Base-by-base conservation (phyloP, 2,329 filamentous ascomycete species). In the Beauveria brongniartii region DNA sequence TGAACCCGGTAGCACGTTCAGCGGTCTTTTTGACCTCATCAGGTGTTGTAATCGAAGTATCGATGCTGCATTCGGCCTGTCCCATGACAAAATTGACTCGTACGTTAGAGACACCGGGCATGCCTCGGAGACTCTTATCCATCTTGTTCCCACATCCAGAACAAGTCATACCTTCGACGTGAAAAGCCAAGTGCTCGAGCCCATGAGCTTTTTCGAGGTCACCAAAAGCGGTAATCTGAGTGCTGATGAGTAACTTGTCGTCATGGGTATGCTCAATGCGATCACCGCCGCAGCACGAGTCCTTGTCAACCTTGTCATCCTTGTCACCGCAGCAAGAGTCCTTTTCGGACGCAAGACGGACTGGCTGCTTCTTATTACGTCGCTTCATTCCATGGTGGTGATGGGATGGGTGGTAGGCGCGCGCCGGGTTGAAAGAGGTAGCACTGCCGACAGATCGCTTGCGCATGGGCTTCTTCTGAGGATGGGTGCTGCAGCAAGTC, bases 51-150 rank as follows among this genome's bases (percentile, higher is more conserved):
- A 67, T 51, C 1, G 65, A 63, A 0, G 61, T 59, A 51, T 74
- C 68, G 1, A 74, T 28, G 5, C 55, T 64, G 52, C 76, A 71
- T 22, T 75, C 73, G 46, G 69, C 74, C 7, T 67, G 69, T 4
- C 72, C 73, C 66, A 72, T 71, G 64, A 75, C 71, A 43, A 75
- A 76, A 61, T 75, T 75, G 62, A 76, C 72, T 0, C 66, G 69
- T 1, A 70, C 68, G 3, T 67, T 64, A 2, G 69, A 71, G 0
- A 74, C 69, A 3, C 72, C 72, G 3, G 63, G n/a, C 3, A 67
- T 65, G 3, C 61, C 63, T 0, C 62, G 62, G 34, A 75, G 68
- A 2, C 67, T 66, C 1, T 69, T 68, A 52, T 68, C 63, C 41
- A 75, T 59, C 56, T 74, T 75, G 61, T 72, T 71, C 4, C 65